phyloP scores from a whole-genome alignment of 345 rosid genomes.

The Bruguiera parviflora region DNA sequence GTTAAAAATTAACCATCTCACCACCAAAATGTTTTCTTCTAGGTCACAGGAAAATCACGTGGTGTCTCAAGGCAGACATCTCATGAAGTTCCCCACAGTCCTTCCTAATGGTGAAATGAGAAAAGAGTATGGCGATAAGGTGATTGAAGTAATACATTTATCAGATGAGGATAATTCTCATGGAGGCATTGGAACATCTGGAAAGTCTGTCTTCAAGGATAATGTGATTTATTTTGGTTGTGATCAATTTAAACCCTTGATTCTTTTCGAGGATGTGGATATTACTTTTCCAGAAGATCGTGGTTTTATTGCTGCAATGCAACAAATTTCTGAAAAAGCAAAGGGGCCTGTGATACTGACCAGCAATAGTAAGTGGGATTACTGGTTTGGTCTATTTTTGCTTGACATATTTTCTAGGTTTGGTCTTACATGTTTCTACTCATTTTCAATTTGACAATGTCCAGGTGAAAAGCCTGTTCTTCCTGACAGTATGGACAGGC shows the following conservation, averaged over 20 bases:
- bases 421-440: slow-evolving; percentile 1
- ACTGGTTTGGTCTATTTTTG: slow-evolving; percentile 11
- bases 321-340: slow-evolving; percentile 83
- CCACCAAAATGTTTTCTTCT: slow-evolving; percentile 18
- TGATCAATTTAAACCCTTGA: slow-evolving; percentile 55
- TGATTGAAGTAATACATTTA: slow-evolving; percentile 34
- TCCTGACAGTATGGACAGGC: slow-evolving; percentile 68
- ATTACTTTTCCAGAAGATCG: slow-evolving; percentile 79
- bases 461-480: slow-evolving; percentile 60
- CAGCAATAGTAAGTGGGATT: slow-evolving; percentile 59
- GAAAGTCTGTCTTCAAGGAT: slow-evolving; percentile 29
- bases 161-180: slow-evolving; percentile 31
- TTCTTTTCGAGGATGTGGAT: slow-evolving; percentile 95
- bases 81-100: slow-evolving; percentile 18
- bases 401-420: slow-evolving; percentile 7
- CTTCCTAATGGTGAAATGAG: slow-evolving; percentile 29
- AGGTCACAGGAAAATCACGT: slow-evolving; percentile 60
- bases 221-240: slow-evolving; percentile 24
- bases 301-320: slow-evolving; percentile 77
- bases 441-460: slow-evolving; percentile 23
- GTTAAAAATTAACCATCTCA: neutral
- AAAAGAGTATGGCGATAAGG: slow-evolving; percentile 26
- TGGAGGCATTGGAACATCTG: slow-evolving; percentile 28
- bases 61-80: slow-evolving; percentile 30
- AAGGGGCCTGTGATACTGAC: slow-evolving; percentile 89